phyloP scores from a whole-genome alignment of 208 protist species.

The Trypanosoma brucei region DNA sequence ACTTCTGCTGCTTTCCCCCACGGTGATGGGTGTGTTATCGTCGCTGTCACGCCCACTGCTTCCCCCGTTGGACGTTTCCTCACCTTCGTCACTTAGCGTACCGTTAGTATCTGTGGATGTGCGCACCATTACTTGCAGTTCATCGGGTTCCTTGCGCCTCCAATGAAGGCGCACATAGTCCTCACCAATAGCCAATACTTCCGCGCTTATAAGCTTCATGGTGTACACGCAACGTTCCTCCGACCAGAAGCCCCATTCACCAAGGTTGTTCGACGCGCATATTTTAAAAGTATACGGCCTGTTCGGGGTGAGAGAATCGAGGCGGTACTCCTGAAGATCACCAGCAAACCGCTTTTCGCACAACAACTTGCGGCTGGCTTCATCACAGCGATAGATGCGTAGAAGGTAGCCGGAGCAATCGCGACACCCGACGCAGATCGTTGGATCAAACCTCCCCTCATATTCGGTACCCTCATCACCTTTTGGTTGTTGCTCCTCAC shows the following conservation, averaged over 20 bases:
- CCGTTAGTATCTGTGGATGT: no score
- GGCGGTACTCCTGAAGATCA: conserved; percentile 27
- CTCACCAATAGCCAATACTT: conserved; percentile 75
- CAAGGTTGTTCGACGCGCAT: conserved; percentile 51
- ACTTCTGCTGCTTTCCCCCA: background rate
- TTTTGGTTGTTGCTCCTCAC: conserved; percentile 43
- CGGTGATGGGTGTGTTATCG: background rate
- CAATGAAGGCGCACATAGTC: conserved; percentile 80
- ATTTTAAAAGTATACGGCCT: conserved; percentile 60
- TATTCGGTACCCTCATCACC: conserved; percentile 3
- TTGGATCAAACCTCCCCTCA: conserved; percentile 13
- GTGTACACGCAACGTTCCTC: conserved; percentile 78
- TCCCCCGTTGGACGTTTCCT: background rate
- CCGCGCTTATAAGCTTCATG: conserved; percentile 65
- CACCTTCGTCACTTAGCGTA: background rate
- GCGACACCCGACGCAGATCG: conserved; percentile 25
- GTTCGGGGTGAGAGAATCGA: conserved; percentile 61
- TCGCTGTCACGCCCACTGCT: background rate
- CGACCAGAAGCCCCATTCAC: conserved; percentile 86
- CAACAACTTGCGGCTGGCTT: conserved; percentile 18
- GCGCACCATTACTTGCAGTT: conserved; percentile 26
- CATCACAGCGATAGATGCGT: conserved; percentile 19
- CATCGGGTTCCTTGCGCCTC: conserved; percentile 61
- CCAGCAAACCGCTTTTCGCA: conserved; percentile 62
- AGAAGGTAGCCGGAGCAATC: conserved; percentile 26